These are phyloP conservation scores for Phytophthora pinifolia DNA, from an alignment of 352 stramenopile species.

Conservation along the genomic window DNA sequence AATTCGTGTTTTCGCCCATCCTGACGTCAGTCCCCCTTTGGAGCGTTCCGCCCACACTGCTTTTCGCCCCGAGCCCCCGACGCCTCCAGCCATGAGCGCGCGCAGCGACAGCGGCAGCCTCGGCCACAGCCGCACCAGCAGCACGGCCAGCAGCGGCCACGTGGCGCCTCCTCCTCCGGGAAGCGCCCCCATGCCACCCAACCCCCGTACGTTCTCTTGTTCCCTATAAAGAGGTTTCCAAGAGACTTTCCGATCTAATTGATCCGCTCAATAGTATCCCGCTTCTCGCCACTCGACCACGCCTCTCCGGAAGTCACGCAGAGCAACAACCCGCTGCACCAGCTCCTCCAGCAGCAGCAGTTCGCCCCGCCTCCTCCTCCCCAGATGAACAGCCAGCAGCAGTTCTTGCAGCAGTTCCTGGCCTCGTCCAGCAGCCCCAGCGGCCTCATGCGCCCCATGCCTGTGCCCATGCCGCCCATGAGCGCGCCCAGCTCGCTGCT, in stretches of 20 bases:
- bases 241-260: constrained; percentile 8
- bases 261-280: constrained; percentile 28
- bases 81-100: constrained; percentile 29
- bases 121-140: constrained; percentile 49
- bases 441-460: constrained; percentile 35
- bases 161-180: constrained; percentile 22
- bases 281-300: constrained; percentile 56
- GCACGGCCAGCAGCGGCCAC: constrained; percentile 37
- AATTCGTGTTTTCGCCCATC: background rate
- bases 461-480: constrained; percentile 31
- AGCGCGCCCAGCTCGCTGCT: constrained; percentile 33
- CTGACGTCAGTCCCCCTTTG: constrained; percentile 1
- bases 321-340: constrained; percentile 61
- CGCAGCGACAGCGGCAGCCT: constrained; percentile 33
- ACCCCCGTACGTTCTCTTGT: constrained; percentile 15
- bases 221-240: constrained; percentile 1
- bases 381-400: constrained; percentile 36
- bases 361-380: constrained; percentile 30
- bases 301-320: constrained; percentile 69
- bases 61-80: constrained; percentile 10
- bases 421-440: constrained; percentile 33
- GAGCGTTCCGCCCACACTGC: constrained; percentile 13
- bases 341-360: constrained; percentile 61
- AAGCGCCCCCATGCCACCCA: constrained; percentile 30
- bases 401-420: constrained; percentile 66